A percentile compares a stretch with the other conserved stretches of the same genome.
phyloP scores from a whole-genome alignment of 2,329 filamentous ascomycete species.

The Phyllosticta citriasiana region DNA sequence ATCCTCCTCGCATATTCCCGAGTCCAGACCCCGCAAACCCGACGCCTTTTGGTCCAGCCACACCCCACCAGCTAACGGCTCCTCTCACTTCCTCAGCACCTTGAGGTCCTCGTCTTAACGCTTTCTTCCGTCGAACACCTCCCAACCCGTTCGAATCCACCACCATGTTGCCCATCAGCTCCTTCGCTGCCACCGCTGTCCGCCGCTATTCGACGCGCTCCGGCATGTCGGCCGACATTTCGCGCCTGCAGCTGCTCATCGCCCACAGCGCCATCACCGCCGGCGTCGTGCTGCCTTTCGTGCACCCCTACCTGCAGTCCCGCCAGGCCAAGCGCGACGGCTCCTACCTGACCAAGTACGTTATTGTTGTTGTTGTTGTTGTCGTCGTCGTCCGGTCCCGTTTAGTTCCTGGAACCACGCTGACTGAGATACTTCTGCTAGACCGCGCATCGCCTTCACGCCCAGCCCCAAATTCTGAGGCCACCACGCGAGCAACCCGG shows the following conservation, averaged over 20 bases:
- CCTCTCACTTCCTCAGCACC: not conserved
- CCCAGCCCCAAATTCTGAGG: conserved; percentile 12
- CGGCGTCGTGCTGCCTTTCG: conserved; percentile 30
- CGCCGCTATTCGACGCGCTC: conserved; percentile 27
- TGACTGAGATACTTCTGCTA: conserved; percentile 2
- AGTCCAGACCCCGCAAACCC: not conserved
- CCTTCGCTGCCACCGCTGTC: conserved; percentile 13
- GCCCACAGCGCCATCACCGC: conserved; percentile 20
- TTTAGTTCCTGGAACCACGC: not conserved
- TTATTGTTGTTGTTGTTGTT: not conserved
- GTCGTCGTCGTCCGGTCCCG: no score
- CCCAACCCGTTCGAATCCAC: not conserved
- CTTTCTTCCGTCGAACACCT: no score
- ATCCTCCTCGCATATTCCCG: not conserved
- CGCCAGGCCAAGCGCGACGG: conserved; percentile 28
- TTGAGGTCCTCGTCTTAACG: not conserved
- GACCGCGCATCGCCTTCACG: conserved; percentile 11
- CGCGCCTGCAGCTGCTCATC: conserved; percentile 24
- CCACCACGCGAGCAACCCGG: not conserved
- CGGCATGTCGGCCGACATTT: conserved; percentile 25
- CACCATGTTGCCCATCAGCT: not conserved
- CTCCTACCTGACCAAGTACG: conserved; percentile 27
- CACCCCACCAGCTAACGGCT: not conserved
- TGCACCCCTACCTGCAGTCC: conserved; percentile 29
- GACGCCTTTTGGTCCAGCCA: not conserved